Evolutionary conservation across 257 asterid species (phyloP).

Genomic region (Nicotiana otophora): DNA sequence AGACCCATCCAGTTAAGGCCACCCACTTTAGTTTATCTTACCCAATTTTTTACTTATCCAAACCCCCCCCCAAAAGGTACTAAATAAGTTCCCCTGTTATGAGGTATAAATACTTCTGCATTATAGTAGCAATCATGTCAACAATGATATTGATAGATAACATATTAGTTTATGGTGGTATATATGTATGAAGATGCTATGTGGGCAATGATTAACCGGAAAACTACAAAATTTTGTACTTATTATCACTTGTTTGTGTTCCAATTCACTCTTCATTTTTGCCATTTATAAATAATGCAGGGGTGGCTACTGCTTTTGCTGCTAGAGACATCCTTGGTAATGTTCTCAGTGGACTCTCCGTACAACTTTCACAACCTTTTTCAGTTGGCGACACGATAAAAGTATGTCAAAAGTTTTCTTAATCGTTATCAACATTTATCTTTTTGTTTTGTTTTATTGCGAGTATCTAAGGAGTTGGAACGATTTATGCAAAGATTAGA

Average conservation of each 20-base stretch:
- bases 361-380: slow-evolving; percentile 76
- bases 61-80: too few species aligned
- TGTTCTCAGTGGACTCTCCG: slow-evolving; percentile 76
- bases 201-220: not conserved
- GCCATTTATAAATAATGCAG: slow-evolving; percentile 35
- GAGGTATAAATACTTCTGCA: not conserved
- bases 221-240: not conserved
- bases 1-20: not conserved
- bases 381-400: slow-evolving; percentile 81
- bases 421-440: not conserved
- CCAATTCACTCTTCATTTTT: not conserved
- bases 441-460: not conserved
- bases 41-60: not conserved
- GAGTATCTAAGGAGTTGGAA: not conserved
- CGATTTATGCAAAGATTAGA: not conserved
- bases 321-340: slow-evolving; percentile 86
- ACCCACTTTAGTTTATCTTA: not conserved
- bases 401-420: slow-evolving; percentile 37
- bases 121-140: not conserved
- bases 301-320: slow-evolving; percentile 99
- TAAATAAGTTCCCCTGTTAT: not conserved
- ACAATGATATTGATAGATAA: not conserved
- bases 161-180: slow-evolving; percentile 1
- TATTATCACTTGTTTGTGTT: not conserved
- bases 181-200: not conserved